phyloP scores from a whole-genome alignment of 1,284 basidiomycete genomes.

The Somion occarium region DNA sequence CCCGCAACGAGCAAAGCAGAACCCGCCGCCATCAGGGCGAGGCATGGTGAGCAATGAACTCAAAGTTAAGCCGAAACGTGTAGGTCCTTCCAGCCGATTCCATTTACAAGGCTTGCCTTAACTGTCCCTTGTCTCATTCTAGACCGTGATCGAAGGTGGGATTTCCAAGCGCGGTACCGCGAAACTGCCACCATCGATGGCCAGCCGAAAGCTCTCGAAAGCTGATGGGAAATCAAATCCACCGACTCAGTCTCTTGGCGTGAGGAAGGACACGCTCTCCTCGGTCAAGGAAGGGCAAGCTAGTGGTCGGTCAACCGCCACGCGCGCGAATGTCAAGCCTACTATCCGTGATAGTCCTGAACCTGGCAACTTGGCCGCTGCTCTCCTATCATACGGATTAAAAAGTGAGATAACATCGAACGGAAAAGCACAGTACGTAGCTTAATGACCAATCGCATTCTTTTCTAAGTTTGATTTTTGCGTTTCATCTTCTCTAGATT shows the following conservation, averaged over 20 bases:
- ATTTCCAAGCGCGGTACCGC: slow-evolving; percentile 5
- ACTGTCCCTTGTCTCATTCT: neutral
- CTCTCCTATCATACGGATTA: neutral
- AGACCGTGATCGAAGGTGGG: slow-evolving; percentile 10
- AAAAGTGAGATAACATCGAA: neutral
- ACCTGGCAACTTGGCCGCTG: neutral
- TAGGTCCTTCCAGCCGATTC: too few relatives aligned
- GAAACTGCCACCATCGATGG: neutral
- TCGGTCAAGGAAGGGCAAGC: neutral
- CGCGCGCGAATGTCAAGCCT: neutral
- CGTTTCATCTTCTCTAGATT: too few relatives aligned
- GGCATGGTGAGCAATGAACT: too few relatives aligned
- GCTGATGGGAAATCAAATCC: neutral
- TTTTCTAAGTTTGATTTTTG: too few relatives aligned
- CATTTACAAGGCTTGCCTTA: neutral
- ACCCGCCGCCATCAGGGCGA: too few relatives aligned
- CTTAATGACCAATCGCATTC: too few relatives aligned
- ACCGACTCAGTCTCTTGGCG: neutral
- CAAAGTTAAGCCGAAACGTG: slow-evolving; percentile 1
- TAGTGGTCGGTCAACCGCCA: neutral
- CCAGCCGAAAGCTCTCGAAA: neutral
- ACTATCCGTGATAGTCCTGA: neutral
- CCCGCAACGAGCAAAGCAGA: too few relatives aligned
- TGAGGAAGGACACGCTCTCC: neutral
- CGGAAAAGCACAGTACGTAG: neutral